Percentiles rank a stretch among this genome's conserved stretches.
Conservation (phyloP, 768 basidiomycete genomes). For the Mycena vitilis region DNA sequence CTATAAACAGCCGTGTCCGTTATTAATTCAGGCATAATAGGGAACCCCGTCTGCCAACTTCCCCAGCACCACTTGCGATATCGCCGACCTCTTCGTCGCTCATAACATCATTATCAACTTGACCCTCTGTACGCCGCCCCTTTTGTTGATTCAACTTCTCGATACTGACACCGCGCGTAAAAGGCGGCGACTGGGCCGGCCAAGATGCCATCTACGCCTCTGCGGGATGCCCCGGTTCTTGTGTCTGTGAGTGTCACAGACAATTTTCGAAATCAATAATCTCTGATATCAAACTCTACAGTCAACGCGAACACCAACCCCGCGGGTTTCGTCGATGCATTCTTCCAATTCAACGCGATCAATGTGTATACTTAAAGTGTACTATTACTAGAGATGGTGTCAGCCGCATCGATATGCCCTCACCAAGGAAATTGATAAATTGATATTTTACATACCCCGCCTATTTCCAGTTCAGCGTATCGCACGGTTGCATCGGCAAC, state of each 20-base stretch:
- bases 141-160: background rate
- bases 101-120: conserved; percentile 76
- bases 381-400: too few species aligned
- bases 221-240: conserved; percentile 67
- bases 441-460: too few species aligned
- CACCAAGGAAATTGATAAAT: too few species aligned
- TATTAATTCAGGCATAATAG: conserved; percentile 41
- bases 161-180: background rate
- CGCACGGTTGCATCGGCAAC: too few species aligned
- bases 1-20: background rate
- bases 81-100: conserved; percentile 59
- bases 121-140: conserved; percentile 48
- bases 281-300: conserved; percentile 35
- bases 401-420: too few species aligned
- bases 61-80: conserved; percentile 68
- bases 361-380: conserved; percentile 44
- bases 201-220: conserved; percentile 48
- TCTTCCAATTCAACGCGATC: conserved; percentile 73
- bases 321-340: conserved; percentile 67
- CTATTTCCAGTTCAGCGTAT: too few species aligned
- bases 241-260: conserved; percentile 59
- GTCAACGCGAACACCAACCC: conserved; percentile 75
- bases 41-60: conserved; percentile 68
- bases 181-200: conserved; percentile 71
- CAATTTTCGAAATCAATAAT: background rate